These are phyloP conservation scores for Sporodiniella umbellata DNA, from an alignment of 371 early-diverging fungal genomes.

Conservation along the genomic window DNA sequence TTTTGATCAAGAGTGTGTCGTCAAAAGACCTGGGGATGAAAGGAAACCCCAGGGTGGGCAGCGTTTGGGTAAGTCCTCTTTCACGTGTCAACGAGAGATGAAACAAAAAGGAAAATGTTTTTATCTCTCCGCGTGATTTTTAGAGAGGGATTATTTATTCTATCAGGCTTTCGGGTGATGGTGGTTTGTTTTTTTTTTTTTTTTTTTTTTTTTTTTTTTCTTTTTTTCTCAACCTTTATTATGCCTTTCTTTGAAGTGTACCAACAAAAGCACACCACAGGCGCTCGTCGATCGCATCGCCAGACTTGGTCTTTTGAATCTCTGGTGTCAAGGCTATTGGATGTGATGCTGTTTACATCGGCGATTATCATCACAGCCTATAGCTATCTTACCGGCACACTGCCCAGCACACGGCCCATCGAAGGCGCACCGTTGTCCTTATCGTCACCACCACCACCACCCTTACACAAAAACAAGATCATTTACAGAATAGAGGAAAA, in stretches of 20 bases:
- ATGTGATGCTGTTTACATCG: constrained; percentile 43
- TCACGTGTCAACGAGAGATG: no score
- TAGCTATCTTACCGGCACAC: constrained; percentile 33
- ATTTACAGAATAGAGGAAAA: background rate
- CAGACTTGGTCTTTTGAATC: constrained; percentile 22
- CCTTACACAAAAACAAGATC: background rate
- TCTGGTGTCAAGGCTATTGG: constrained; percentile 31
- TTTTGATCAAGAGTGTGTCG: no score
- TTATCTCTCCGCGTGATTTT: no score
- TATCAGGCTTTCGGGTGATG: no score
- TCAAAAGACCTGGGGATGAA: no score
- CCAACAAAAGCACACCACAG: constrained; percentile 1
- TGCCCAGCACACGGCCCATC: constrained; percentile 9
- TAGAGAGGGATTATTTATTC: no score
- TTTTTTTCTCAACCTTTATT: background rate
- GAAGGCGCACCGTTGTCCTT: constrained; percentile 5
- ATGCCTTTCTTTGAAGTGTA: constrained; percentile 18
- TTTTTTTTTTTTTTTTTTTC: constrained; percentile 4
- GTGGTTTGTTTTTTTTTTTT: no score
- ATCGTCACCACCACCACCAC: constrained; percentile 1
- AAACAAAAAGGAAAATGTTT: no score
- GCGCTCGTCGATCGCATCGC: background rate
- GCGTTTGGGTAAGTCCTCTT: no score
- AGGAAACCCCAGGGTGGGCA: no score
- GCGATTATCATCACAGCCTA: constrained; percentile 43